These are phyloP conservation scores for Linum tenue DNA, from an alignment of 345 rosid genomes.

Conservation along the genomic window DNA sequence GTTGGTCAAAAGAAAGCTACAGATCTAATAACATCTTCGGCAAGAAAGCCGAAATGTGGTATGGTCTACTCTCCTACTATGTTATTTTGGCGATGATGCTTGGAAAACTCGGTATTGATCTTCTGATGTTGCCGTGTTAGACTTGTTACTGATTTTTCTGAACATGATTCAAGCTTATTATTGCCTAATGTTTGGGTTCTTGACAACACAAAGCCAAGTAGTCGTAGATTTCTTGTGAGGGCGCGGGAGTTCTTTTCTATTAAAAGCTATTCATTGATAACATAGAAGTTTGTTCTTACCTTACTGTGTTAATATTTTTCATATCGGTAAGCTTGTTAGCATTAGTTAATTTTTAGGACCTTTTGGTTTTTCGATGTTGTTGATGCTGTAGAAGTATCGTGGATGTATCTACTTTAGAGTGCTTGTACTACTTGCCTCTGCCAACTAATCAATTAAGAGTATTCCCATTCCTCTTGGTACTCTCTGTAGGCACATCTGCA, in stretches of 20 bases:
- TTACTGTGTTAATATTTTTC: no score
- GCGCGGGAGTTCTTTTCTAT: no score
- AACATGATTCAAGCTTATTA: no score
- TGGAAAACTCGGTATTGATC: not conserved
- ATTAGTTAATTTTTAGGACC: no score
- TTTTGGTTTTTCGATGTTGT: not conserved
- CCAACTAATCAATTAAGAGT: no score
- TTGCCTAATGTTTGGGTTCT: no score
- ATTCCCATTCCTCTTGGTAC: slow-evolving; percentile 1
- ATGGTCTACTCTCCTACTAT: slow-evolving; percentile 2
- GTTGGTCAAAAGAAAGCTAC: slow-evolving; percentile 37
- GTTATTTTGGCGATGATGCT: not conserved
- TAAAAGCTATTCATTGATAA: no score
- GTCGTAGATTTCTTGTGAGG: no score
- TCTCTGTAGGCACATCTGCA: slow-evolving; percentile 25
- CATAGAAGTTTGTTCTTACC: no score
- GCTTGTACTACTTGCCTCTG: slow-evolving; percentile 1
- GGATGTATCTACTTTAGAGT: not conserved
- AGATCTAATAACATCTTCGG: slow-evolving; percentile 59
- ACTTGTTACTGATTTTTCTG: no score
- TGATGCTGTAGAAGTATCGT: not conserved
- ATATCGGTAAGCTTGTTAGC: no score
- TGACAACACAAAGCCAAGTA: no score
- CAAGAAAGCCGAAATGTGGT: slow-evolving; percentile 48
- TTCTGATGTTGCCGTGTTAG: not conserved